Evolutionary conservation across 2,329 filamentous ascomycete genomes (phyloP), one percentile per base, ranked within the genome.

Genomic region (Chaetomiaceae sp.): DNA sequence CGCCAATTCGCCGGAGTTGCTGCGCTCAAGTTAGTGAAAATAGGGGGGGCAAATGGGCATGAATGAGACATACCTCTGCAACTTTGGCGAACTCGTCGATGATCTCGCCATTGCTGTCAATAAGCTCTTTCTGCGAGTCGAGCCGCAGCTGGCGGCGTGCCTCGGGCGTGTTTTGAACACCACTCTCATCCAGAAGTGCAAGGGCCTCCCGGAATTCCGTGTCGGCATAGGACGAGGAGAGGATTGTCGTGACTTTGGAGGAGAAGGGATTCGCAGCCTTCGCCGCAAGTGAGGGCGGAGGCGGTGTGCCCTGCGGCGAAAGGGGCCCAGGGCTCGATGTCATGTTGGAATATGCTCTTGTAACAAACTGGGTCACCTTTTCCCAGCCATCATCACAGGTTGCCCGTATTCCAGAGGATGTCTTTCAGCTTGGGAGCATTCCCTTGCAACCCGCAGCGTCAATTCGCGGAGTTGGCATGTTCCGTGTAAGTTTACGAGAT

Each of bases 211-310:
- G 83, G 62, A 97, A 95, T 61, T 96, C 92, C 5, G 89, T 79
- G 70, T 97, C 94, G 6, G 91, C 88, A 71, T 96, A 96, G 0
- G 92, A 96, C 2, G 90, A 86, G 4, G 94, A 96, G 45, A 97
- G 81, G 37, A 97, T 87, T 57, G 82, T 85, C 22, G 89, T 88
- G 62, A 96, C 82, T 66, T 94, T 90, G 56, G 86, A 87, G 7
- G 89, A 85, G 29, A 97, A 75, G 7, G 90, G 87, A 69, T 83
- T 89, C 14, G 74, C 64, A 19, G 71, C 43, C 17, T 61, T 62
- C 44, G 68, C 67, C 23, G 51, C n/a, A 20, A 53, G 38, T 9
- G 68, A 61, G 1, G 67, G 60, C 22, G 67, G 57, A 55, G 63
- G 62, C 51, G 65, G 61, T 49, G 64, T 54, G 42, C 65, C 64